These are phyloP conservation scores for Yarrowia hollandica DNA, from an alignment of 805 yeast genomes.

Conservation along the genomic window DNA sequence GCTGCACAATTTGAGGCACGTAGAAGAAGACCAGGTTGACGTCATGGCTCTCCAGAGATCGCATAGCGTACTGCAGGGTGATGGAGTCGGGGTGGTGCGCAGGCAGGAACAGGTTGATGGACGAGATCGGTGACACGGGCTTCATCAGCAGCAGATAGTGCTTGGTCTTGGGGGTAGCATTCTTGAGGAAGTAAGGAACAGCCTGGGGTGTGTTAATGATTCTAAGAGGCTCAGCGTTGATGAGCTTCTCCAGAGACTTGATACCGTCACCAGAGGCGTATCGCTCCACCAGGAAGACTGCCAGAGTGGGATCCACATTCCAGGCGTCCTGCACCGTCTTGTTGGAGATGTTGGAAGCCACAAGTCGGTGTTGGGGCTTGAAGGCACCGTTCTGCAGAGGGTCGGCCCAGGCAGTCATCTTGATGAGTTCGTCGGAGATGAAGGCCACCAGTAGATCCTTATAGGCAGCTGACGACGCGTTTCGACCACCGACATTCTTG, in stretches of 20 bases:
- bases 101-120: slow-evolving; percentile 80
- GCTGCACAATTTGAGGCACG: slow-evolving; percentile 97
- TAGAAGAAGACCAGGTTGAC: slow-evolving; percentile 89
- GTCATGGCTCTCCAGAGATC: slow-evolving; percentile 84
- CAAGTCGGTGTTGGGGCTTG: slow-evolving; percentile 24
- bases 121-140: slow-evolving; percentile 76
- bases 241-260: slow-evolving; percentile 47
- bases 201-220: slow-evolving; percentile 60
- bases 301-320: slow-evolving; percentile 65
- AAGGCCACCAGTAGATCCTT: slow-evolving; percentile 59
- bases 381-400: slow-evolving; percentile 49
- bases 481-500: slow-evolving; percentile 32
- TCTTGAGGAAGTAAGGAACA: slow-evolving; percentile 51
- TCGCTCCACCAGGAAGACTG: slow-evolving; percentile 66
- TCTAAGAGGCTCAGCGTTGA: slow-evolving; percentile 57
- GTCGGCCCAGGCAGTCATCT: slow-evolving; percentile 74
- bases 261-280: slow-evolving; percentile 45
- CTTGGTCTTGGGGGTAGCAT: slow-evolving; percentile 35
- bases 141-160: slow-evolving; percentile 61
- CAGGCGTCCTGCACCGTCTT: slow-evolving; percentile 58
- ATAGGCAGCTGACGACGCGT: slow-evolving; percentile 32
- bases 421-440: slow-evolving; percentile 71
- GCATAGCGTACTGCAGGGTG: slow-evolving; percentile 82
- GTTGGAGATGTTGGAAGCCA: slow-evolving; percentile 29
- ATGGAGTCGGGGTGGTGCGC: slow-evolving; percentile 64